Evolutionary conservation across 2,329 filamentous ascomycete species (phyloP).

Genomic region (Monosporascus ibericus): DNA sequence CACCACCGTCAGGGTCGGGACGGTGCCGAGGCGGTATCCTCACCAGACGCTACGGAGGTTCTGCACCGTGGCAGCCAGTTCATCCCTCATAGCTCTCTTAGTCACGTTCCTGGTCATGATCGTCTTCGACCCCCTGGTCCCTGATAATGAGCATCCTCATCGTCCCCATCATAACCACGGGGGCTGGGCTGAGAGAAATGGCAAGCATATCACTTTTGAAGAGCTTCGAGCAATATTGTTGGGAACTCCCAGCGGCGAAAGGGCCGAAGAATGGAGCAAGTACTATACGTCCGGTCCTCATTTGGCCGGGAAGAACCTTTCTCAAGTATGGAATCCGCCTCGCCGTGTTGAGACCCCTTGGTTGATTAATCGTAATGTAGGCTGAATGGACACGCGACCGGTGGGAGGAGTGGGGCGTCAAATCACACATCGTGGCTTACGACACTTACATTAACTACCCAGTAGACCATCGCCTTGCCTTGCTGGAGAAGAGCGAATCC

Average conservation of each 20-base stretch:
- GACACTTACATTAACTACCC: conserved; percentile 77
- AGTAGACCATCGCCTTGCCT: conserved; percentile 60
- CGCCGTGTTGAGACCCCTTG: too few relatives aligned
- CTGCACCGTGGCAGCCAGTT: conserved; percentile 56
- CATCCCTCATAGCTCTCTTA: conserved; percentile 45
- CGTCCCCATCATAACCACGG: conserved; percentile 27
- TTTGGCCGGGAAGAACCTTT: conserved; percentile 70
- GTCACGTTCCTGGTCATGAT: conserved; percentile 38
- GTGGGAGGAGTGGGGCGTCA: conserved; percentile 66
- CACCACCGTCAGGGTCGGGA: conserved; percentile 51
- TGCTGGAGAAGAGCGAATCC: conserved; percentile 47
- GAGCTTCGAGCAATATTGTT: conserved; percentile 52
- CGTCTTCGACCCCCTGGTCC: conserved; percentile 21
- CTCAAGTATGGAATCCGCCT: conserved; percentile 43
- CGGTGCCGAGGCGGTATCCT: conserved; percentile 48
- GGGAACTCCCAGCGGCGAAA: conserved; percentile 50
- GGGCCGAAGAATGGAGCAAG: conserved; percentile 63
- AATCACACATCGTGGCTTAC: conserved; percentile 60
- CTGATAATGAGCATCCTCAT: conserved; percentile 19
- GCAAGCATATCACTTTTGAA: conserved; percentile 33
- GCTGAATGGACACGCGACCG: conserved; percentile 69
- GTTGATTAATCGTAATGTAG: conserved; percentile 23
- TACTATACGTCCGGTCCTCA: conserved; percentile 76
- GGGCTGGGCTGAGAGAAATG: conserved; percentile 7
- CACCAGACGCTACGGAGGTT: conserved; percentile 59